phyloP scores from a whole-genome alignment of 257 asterid genomes.

The Solanum piurae region DNA sequence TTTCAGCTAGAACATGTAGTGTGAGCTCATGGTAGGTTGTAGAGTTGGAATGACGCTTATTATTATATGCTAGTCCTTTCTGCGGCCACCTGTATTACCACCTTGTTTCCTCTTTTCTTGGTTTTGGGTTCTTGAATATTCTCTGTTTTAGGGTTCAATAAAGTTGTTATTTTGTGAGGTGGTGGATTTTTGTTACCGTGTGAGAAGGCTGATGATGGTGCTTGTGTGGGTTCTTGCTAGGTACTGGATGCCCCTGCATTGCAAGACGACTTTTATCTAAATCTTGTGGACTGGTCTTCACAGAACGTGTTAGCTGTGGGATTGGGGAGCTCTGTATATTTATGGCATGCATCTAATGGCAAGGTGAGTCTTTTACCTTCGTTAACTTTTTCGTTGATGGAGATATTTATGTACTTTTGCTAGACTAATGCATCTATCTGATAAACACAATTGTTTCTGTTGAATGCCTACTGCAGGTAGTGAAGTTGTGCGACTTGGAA shows the following conservation, averaged over 20 bases:
- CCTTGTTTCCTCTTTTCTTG: neutral
- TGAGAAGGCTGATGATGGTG: neutral
- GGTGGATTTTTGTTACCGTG: neutral
- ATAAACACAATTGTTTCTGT: neutral
- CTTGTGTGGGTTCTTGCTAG: slow-evolving; percentile 19
- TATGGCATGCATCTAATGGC: slow-evolving; percentile 93
- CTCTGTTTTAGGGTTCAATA: neutral
- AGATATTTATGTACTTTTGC: neutral
- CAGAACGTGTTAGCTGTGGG: slow-evolving; percentile 88
- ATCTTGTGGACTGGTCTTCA: slow-evolving; percentile 93
- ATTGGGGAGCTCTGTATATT: slow-evolving; percentile 72
- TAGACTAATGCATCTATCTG: neutral
- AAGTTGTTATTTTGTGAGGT: neutral
- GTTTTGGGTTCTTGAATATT: neutral
- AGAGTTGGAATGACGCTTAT: neutral
- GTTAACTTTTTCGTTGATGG: neutral
- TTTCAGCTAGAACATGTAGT: neutral
- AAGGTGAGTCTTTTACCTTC: slow-evolving; percentile 36
- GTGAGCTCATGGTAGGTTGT: neutral
- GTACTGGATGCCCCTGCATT: slow-evolving; percentile 93
- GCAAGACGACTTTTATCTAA: slow-evolving; percentile 91
- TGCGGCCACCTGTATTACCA: neutral
- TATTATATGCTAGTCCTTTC: neutral
- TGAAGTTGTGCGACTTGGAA: slow-evolving; percentile 84
- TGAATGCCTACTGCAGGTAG: slow-evolving; percentile 42